Evolutionary conservation across 1,139 yeast species (phyloP).

Genomic region (Protomyces gravidus): DNA sequence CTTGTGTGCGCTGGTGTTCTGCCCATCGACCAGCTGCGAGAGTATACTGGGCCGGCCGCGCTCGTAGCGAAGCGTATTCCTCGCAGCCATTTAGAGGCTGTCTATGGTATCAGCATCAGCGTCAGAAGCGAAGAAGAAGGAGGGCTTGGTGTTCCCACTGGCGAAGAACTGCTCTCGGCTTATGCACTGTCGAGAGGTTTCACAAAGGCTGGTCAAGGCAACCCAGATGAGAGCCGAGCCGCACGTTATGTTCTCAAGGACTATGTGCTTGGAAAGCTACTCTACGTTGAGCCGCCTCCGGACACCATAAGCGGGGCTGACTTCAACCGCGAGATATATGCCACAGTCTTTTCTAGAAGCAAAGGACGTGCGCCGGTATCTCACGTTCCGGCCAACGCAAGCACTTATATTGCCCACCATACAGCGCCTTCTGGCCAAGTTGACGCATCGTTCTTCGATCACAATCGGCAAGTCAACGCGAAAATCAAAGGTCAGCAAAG

Average conservation of each 20-base stretch:
- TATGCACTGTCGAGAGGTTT: slow-evolving; percentile 96
- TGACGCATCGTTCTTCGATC: slow-evolving; percentile 23
- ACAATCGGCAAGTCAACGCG: slow-evolving; percentile 16
- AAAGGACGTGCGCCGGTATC: slow-evolving; percentile 23
- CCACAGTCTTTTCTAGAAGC: slow-evolving; percentile 45
- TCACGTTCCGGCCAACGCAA: slow-evolving; percentile 9
- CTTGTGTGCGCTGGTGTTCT: slow-evolving; percentile 95
- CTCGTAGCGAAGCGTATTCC: slow-evolving; percentile 86
- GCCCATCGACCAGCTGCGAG: slow-evolving; percentile 95
- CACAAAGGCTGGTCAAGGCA: slow-evolving; percentile 85
- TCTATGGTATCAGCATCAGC: slow-evolving; percentile 86
- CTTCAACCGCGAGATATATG: slow-evolving; percentile 72
- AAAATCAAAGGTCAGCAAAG: slow-evolving; percentile 21
- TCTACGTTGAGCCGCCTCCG: slow-evolving; percentile 88
- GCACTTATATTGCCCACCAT: slow-evolving; percentile 1
- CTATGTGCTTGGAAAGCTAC: slow-evolving; percentile 84
- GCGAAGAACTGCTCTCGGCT: slow-evolving; percentile 82
- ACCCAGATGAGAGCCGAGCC: slow-evolving; percentile 95
- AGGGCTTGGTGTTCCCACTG: slow-evolving; percentile 81
- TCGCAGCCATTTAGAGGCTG: slow-evolving; percentile 78
- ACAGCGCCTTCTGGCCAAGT: slow-evolving; percentile 10
- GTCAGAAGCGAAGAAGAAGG: slow-evolving; percentile 75
- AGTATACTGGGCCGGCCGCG: slow-evolving; percentile 84
- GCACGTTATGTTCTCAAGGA: slow-evolving; percentile 89
- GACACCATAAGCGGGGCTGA: slow-evolving; percentile 47